Evolutionary conservation across 768 basidiomycete species (phyloP).

Genomic region (Naganishia onofrii): DNA sequence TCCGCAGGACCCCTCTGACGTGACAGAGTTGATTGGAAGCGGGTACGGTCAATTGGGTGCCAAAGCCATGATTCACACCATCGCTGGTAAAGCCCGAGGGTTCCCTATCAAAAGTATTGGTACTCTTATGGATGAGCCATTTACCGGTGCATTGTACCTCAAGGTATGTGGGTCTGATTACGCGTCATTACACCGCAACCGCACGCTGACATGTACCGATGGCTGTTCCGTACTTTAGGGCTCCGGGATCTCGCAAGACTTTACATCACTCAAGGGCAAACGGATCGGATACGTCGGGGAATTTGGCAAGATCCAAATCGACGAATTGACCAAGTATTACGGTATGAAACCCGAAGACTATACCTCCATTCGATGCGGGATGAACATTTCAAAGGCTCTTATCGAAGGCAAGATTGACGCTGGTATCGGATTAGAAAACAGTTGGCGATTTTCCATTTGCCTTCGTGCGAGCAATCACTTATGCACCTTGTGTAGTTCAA

Average conservation of each 20-base stretch:
- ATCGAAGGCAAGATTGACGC: constrained; percentile 38
- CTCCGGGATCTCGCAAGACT: constrained; percentile 33
- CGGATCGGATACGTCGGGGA: constrained; percentile 40
- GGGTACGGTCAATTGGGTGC: constrained; percentile 36
- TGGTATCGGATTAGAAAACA: constrained; percentile 40
- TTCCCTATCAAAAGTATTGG: constrained; percentile 36
- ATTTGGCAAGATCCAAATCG: constrained; percentile 37
- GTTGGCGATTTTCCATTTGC: constrained; percentile 9
- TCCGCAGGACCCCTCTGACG: constrained; percentile 37
- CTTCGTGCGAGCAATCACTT: not conserved
- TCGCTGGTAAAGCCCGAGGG: constrained; percentile 36
- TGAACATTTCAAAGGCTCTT: constrained; percentile 39
- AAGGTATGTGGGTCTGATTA: constrained; percentile 25
- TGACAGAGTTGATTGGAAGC: constrained; percentile 32
- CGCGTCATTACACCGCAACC: not conserved
- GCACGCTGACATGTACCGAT: not conserved
- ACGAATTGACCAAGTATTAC: constrained; percentile 39
- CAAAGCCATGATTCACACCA: constrained; percentile 43
- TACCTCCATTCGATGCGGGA: constrained; percentile 39
- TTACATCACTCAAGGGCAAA: constrained; percentile 37
- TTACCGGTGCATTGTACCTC: constrained; percentile 43
- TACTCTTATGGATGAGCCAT: constrained; percentile 41
- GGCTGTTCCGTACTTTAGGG: constrained; percentile 19
- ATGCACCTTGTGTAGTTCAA: constrained; percentile 29
- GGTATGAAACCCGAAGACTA: constrained; percentile 36